A percentile compares a stretch with the other conserved stretches of the same genome.
These are phyloP conservation scores for Scedosporium apiospermum DNA, from an alignment of 2,329 filamentous ascomycete genomes.

Conservation along the genomic window DNA sequence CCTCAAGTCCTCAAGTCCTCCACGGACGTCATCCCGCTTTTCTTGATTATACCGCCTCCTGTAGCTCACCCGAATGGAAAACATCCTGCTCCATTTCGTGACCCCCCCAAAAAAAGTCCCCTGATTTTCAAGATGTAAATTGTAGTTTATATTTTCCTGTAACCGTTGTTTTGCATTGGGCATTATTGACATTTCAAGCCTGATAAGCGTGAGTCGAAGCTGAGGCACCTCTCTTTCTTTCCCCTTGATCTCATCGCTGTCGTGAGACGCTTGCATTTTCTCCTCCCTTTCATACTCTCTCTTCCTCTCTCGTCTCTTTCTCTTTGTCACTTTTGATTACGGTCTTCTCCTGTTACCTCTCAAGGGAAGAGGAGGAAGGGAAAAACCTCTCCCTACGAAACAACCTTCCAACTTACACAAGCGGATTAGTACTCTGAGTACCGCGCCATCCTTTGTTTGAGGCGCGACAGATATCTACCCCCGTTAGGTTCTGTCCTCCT, in stretches of 20 bases:
- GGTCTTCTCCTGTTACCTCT: no score
- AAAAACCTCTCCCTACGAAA: background rate
- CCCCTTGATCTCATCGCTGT: background rate
- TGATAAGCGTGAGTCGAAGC: background rate
- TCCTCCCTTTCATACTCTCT: background rate
- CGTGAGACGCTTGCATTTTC: background rate
- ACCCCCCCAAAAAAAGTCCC: background rate
- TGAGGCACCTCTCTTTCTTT: no score
- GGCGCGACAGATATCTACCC: background rate
- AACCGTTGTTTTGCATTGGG: background rate
- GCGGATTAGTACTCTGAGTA: background rate
- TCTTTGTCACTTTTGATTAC: background rate
- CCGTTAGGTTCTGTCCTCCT: background rate
- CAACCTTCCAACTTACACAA: background rate
- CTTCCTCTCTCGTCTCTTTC: background rate
- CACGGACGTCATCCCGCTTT: slow-evolving; percentile 4
- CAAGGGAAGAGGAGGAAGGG: no score
- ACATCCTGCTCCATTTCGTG: background rate
- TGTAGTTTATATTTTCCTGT: background rate
- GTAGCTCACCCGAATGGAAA: background rate
- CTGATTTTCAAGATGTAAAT: background rate
- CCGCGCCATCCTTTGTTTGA: background rate
- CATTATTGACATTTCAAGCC: background rate
- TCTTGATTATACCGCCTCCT: background rate
- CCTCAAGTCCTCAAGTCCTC: slow-evolving; percentile 8